Evolutionary conservation across 306 rosid species (phyloP).

Genomic region (peach (Prunus persica)): Prunus_persica_NCBIv2 NC_034015.1:7742501-7743000

Average conservation of each 20-base stretch:
- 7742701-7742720: constrained; percentile 59
- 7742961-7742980: constrained; percentile 64
- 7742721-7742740: constrained; percentile 38
- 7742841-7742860: constrained; percentile 80
- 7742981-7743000: constrained; percentile 57
- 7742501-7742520: constrained; percentile 84
- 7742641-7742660: constrained; percentile 52
- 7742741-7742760: constrained; percentile 60
- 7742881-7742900: constrained; percentile 70
- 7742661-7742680: constrained; percentile 58
- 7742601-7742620: constrained; percentile 62
- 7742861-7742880: constrained; percentile 58
- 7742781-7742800: constrained; percentile 66
- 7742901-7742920: constrained; percentile 69
- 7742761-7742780: constrained; percentile 91
- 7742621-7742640: constrained; percentile 67
- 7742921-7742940: constrained; percentile 82
- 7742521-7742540: constrained; percentile 87
- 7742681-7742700: constrained; percentile 47
- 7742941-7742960: constrained; percentile 56
- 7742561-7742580: constrained; percentile 61
- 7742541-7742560: constrained; percentile 78
- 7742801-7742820: constrained; percentile 75
- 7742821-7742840: constrained; percentile 64
- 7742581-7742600: constrained; percentile 73